These are phyloP conservation scores for Esteya vermicola DNA, from an alignment of 2,329 filamentous ascomycete species.

Conservation along the genomic window DNA sequence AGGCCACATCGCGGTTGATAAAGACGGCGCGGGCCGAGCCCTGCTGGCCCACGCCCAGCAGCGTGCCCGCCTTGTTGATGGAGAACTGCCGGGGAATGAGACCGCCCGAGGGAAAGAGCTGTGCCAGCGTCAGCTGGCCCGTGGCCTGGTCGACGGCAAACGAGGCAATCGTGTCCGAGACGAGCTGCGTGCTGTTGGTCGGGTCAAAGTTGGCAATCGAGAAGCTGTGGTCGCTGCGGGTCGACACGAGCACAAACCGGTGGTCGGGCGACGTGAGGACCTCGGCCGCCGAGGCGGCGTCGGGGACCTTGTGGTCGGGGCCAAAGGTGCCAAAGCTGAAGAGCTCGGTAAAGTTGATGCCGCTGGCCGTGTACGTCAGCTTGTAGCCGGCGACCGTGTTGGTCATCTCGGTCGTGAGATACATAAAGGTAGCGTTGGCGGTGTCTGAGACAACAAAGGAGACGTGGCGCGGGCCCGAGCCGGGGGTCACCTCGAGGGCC, in stretches of 20 bases:
- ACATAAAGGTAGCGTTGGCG: conserved; percentile 36
- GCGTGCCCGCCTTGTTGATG: conserved; percentile 47
- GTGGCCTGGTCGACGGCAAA: conserved; percentile 39
- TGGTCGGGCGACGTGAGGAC: conserved; percentile 44
- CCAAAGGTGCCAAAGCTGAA: conserved; percentile 36
- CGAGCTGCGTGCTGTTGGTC: conserved; percentile 26
- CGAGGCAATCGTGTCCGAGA: conserved; percentile 50
- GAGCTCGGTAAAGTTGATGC: conserved; percentile 29
- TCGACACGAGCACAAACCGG: conserved; percentile 52
- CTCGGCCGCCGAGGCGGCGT: conserved; percentile 36
- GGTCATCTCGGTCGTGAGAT: conserved; percentile 45
- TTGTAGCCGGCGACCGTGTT: conserved; percentile 43
- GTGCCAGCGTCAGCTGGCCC: conserved; percentile 40
- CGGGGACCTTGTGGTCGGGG: conserved; percentile 23
- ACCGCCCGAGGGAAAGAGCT: conserved; percentile 51
- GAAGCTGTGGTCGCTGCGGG: conserved; percentile 47
- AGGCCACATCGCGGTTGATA: conserved; percentile 41
- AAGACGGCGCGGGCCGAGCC: conserved; percentile 44
- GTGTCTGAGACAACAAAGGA: conserved; percentile 39
- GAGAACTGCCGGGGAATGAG: conserved; percentile 52
- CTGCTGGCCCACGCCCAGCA: conserved; percentile 55
- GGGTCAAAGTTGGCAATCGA: conserved; percentile 30
- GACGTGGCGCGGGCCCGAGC: conserved; percentile 51
- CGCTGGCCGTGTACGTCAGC: conserved; percentile 32
- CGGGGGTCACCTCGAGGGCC: conserved; percentile 27